phyloP scores from a whole-genome alignment of 73 alveolate genomes.

The Symbiodinium natans region DNA sequence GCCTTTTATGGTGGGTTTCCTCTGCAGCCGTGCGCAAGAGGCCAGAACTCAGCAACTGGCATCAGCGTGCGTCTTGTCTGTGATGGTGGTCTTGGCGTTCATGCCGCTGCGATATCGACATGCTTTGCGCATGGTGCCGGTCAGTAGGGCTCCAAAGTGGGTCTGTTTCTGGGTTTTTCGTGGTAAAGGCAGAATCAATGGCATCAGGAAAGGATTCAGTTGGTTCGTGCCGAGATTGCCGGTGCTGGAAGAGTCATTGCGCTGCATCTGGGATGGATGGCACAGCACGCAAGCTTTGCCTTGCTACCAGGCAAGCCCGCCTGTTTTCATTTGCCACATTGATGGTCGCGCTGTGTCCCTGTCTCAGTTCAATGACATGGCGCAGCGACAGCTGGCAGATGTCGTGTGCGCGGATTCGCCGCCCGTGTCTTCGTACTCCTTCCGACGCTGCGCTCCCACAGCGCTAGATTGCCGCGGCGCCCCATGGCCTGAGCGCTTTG shows the following conservation, averaged over 20 bases:
- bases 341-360: not conserved
- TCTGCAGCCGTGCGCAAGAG: not conserved
- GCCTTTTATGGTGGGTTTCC: not conserved
- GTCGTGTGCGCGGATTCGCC: not conserved
- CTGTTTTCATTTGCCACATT: not conserved
- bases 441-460: conserved; percentile 1
- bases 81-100: not conserved
- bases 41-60: not conserved
- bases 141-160: not conserved
- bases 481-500: not conserved
- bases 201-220: not conserved
- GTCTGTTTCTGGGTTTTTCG: not conserved
- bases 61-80: not conserved
- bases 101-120: not conserved
- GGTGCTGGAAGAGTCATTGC: not conserved
- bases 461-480: not conserved
- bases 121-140: not conserved
- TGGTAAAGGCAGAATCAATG: not conserved
- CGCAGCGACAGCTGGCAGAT: not conserved
- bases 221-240: not conserved
- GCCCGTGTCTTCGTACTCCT: not conserved
- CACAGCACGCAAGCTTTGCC: not conserved
- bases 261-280: not conserved
- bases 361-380: not conserved
- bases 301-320: not conserved